Evolutionary conservation across 1,284 basidiomycete species (phyloP).

Genomic region (Ganoderma leucocontextum): DNA sequence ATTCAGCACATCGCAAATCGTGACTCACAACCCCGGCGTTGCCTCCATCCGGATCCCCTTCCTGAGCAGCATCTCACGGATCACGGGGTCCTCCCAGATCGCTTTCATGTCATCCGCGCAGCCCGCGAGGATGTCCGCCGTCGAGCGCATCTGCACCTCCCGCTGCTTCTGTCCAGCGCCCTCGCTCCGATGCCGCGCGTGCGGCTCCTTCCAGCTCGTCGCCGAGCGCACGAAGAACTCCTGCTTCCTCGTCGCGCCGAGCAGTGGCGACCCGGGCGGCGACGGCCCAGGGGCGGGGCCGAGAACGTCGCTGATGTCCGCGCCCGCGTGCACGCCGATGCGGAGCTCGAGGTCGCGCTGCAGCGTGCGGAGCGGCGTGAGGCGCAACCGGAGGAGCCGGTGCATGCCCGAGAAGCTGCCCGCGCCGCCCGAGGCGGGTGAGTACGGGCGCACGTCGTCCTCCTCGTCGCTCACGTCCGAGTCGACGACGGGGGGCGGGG

Average conservation of each 20-base stretch:
- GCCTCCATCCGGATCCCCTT: conserved; percentile 60
- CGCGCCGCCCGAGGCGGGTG: conserved; percentile 3
- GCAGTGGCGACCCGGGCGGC: conserved; percentile 31
- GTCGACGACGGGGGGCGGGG: conserved; percentile 17
- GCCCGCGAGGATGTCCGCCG: conserved; percentile 60
- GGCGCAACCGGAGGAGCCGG: conserved; percentile 61
- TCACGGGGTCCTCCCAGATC: conserved; percentile 65
- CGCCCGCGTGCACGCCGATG: conserved; percentile 61
- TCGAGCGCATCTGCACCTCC: conserved; percentile 52
- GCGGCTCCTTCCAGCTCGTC: conserved; percentile 66
- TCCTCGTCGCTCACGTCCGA: conserved; percentile 31
- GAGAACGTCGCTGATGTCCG: conserved; percentile 24
- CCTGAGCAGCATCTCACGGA: conserved; percentile 58
- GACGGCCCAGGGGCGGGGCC: conserved; percentile 42
- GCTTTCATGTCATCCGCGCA: conserved; percentile 67
- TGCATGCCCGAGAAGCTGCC: conserved; percentile 65
- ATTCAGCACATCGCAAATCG: neutral
- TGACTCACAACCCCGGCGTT: conserved; percentile 70
- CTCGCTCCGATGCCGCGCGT: conserved; percentile 54
- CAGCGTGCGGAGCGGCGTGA: conserved; percentile 63
- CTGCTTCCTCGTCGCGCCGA: conserved; percentile 38
- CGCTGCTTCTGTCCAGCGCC: conserved; percentile 42
- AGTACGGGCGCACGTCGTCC: conserved; percentile 2
- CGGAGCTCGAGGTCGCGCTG: conserved; percentile 66
- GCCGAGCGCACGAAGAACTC: conserved; percentile 66